Base-by-base conservation (phyloP, 768 basidiomycete genomes). In the Paxillus involutus region DNA sequence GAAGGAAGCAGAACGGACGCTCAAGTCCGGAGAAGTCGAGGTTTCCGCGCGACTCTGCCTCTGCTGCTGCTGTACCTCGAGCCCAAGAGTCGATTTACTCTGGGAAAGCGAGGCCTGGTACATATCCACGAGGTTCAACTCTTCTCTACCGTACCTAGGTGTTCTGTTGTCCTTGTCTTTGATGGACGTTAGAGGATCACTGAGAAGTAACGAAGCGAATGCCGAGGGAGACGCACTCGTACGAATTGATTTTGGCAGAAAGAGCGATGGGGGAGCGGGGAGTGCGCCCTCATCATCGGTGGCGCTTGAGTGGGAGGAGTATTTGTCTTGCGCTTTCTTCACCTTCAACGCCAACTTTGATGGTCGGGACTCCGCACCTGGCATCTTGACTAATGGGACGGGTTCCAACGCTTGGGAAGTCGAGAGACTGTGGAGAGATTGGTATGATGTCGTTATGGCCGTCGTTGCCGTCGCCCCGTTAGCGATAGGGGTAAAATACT, bases 401-500 rank as follows among this genome's bases (percentile, higher is more conserved):
- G 58, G 44, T 5, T 61, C 60, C 46, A 52, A 47, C n/a, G 49
- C 36, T 75, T 30, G 81, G 3, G 54, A 11, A 4, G 66, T 62
- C 6, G 71, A 83, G 8, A 91, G 75, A 59, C 81, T 85, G 63
- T 80, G 80, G 29, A 90, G 74, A 7, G 85, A 82, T 55, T 90
- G 89, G 57, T 89, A 90, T 0, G 86, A 84, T 2, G 89, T 91
- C 0, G 89, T 91, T 63, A 91, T 91, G 2, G 89, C 89, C 14
- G 89, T 90, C 0, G 89, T 91, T 12, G 83, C 89, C n/a, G 88
- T 84, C 3, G 86, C 73, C 0, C 89, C 88, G 63, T 91, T 91
- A n/a, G 86, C 87, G 43, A 87, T 89, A 2, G 90, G 89, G 14
- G 81, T 86, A 11, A 90, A 71, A 64, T 85, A 88, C 63, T 90